Percentiles rank a stretch among this genome's conserved stretches.
phyloP scores from a whole-genome alignment of 805 yeast species.

The Schizosaccharomyces octosporus region DNA sequence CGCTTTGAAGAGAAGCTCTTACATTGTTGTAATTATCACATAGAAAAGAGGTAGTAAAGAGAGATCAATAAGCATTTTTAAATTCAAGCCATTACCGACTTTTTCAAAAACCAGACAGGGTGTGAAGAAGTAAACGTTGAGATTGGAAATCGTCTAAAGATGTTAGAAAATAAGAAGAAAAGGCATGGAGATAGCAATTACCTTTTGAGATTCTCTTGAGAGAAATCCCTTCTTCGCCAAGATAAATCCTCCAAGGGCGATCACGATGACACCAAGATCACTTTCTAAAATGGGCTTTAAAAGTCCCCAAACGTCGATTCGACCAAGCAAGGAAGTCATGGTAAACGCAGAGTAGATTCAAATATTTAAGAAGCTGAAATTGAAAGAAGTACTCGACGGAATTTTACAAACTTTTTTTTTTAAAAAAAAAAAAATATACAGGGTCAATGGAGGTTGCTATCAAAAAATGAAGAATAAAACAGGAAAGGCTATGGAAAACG shows the following conservation, averaged over 20 bases:
- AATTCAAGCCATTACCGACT: conserved; percentile 36
- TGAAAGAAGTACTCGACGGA: background rate
- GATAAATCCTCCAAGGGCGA: background rate
- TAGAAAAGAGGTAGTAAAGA: conserved; percentile 65
- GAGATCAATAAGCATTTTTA: conserved; percentile 56
- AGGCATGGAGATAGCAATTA: background rate
- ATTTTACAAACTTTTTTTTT: too few relatives aligned
- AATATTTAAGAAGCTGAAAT: too few relatives aligned
- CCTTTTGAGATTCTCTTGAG: background rate
- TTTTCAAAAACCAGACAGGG: conserved; percentile 86
- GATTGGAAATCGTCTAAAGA: conserved; percentile 30
- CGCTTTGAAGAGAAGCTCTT: background rate
- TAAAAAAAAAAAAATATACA: too few relatives aligned
- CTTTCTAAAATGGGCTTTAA: background rate
- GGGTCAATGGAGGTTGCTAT: too few relatives aligned
- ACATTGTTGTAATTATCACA: conserved; percentile 36
- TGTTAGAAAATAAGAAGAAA: background rate
- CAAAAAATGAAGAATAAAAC: too few relatives aligned
- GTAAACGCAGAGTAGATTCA: too few relatives aligned
- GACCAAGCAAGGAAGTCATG: background rate
- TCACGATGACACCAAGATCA: background rate
- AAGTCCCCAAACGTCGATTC: background rate
- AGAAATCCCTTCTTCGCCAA: conserved; percentile 1
- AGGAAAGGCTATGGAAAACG: too few relatives aligned
- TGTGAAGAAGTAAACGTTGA: conserved; percentile 80